Conservation (phyloP, 2,329 filamentous ascomycete species). For the Arthrobotrys musiformis region DNA sequence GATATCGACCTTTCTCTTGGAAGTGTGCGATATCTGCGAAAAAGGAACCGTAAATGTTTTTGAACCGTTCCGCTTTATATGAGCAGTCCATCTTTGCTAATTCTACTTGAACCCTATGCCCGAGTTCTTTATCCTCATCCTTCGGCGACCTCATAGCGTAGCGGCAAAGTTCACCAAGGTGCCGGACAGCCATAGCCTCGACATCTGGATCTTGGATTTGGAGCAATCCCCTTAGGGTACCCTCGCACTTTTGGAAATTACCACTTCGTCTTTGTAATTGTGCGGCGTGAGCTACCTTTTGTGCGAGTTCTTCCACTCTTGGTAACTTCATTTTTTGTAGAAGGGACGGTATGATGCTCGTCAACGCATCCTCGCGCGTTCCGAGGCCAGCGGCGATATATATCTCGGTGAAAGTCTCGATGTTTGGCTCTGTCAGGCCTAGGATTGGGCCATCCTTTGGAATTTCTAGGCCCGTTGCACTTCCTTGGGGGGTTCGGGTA, state of each 20-base stretch:
- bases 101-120: background rate
- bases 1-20: too few relatives aligned
- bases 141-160: background rate
- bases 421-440: background rate
- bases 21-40: too few relatives aligned
- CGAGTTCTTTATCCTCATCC: background rate
- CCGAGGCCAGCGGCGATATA: slow-evolving; percentile 3
- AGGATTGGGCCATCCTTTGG: background rate
- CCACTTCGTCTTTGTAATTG: slow-evolving; percentile 4
- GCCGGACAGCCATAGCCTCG: background rate
- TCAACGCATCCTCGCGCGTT: slow-evolving; percentile 11
- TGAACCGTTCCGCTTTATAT: too few relatives aligned
- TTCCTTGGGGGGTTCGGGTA: background rate
- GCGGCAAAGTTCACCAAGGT: slow-evolving; percentile 21
- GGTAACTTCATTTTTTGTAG: background rate
- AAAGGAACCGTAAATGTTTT: too few relatives aligned
- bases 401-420: background rate
- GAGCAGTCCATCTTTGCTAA: background rate
- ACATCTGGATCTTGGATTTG: background rate
- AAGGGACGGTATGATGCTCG: slow-evolving; percentile 13
- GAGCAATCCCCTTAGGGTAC: background rate
- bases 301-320: background rate
- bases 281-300: background rate
- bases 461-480: background rate
- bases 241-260: slow-evolving; percentile 2